Evolutionary conservation across 768 basidiomycete genomes (phyloP).

Genomic region (Gloeophyllum trabeum): DNA sequence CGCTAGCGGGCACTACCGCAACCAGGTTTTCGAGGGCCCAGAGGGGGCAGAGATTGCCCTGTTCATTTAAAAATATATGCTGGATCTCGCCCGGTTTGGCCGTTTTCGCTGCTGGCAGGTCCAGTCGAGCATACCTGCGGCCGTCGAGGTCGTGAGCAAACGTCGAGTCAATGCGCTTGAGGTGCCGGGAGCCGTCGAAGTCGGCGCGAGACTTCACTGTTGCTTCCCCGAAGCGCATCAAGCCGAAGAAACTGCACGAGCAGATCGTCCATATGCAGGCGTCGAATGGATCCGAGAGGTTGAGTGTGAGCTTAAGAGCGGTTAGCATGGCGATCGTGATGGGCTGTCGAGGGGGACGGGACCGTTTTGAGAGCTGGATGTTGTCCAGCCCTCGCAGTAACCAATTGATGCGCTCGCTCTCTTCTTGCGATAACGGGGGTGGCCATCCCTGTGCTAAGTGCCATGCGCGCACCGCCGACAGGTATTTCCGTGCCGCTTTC

Average conservation of each 20-base stretch:
- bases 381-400: slow-evolving; percentile 19
- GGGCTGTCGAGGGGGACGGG: slow-evolving; percentile 17
- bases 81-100: slow-evolving; percentile 20
- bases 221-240: slow-evolving; percentile 27
- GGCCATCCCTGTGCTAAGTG: slow-evolving; percentile 28
- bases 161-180: slow-evolving; percentile 12
- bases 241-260: slow-evolving; percentile 25
- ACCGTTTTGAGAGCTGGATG: slow-evolving; percentile 8
- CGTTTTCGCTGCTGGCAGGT: slow-evolving; percentile 25
- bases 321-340: slow-evolving; percentile 21
- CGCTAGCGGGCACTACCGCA: slow-evolving; percentile 14
- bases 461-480: slow-evolving; percentile 25
- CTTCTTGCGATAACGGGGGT: slow-evolving; percentile 13
- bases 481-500: slow-evolving; percentile 18
- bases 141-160: slow-evolving; percentile 15
- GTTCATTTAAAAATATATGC: slow-evolving; percentile 14
- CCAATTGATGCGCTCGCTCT: slow-evolving; percentile 14
- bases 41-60: slow-evolving; percentile 17
- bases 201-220: slow-evolving; percentile 11
- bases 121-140: slow-evolving; percentile 16
- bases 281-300: slow-evolving; percentile 22
- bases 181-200: slow-evolving; percentile 14
- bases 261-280: slow-evolving; percentile 27
- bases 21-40: slow-evolving; percentile 20
- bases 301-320: slow-evolving; percentile 11